phyloP scores from a whole-genome alignment of 2,329 filamentous ascomycete genomes.

The Eutypa lata region DNA sequence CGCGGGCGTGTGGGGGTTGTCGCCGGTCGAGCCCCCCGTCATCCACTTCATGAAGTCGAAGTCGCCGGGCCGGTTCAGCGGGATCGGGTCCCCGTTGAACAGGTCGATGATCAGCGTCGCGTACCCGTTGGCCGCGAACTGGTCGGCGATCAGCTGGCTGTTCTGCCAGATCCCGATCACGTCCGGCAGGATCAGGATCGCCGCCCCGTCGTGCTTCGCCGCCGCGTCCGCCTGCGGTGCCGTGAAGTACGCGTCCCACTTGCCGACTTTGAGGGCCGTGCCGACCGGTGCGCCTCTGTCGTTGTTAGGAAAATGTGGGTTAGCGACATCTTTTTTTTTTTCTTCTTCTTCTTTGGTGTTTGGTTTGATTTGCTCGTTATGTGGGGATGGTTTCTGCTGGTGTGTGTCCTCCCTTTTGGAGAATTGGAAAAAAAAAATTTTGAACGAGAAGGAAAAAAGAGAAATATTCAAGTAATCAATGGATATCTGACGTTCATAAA shows the following conservation, averaged over 20 bases:
- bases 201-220: constrained; percentile 37
- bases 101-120: constrained; percentile 66
- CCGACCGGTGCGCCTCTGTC: constrained; percentile 52
- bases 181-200: constrained; percentile 46
- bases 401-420: no score
- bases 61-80: constrained; percentile 43
- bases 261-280: constrained; percentile 42
- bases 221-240: constrained; percentile 35
- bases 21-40: constrained; percentile 40
- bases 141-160: constrained; percentile 66
- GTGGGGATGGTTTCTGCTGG: no score
- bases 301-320: background rate
- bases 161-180: constrained; percentile 56
- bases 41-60: constrained; percentile 45
- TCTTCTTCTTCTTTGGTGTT: no score
- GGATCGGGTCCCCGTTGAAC: constrained; percentile 64
- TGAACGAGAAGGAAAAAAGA: no score
- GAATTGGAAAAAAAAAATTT: no score
- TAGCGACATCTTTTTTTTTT: no score
- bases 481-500: no score
- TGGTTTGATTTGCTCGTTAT: no score
- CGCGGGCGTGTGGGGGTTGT: constrained; percentile 46
- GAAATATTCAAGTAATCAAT: no score
- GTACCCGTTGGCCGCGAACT: constrained; percentile 72
- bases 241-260: constrained; percentile 50